Base-by-base conservation (phyloP, 2,329 filamentous ascomycete genomes). In the Alternaria consortialis region DNA sequence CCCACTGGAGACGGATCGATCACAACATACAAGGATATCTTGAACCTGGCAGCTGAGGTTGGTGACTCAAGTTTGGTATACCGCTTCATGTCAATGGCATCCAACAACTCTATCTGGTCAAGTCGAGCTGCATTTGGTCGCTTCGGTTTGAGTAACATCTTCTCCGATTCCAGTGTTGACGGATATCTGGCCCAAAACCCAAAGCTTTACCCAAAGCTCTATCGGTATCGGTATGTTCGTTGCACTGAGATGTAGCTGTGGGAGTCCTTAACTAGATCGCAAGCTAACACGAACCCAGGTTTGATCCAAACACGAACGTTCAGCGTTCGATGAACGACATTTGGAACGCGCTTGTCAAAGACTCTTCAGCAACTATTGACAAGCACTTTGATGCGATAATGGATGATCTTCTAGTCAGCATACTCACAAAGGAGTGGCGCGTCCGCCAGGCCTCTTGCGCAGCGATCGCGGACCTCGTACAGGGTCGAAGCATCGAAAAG, bases 11-110 rank as follows among this genome's bases (percentile, higher is more conserved):
- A 97, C 66, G 93, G 93, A 7, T 92, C 93, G 0, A 87, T 98
- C 56, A 97, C 93, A 0, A 98, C 94, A 0, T 99, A 99, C 82
- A 97, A 97, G 76, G 95, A 99, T 74, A 98, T 99, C 67, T 91
- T 99, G 78, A 95, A 86, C 68, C 84, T 99, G 48, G 95, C 95
- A n/a, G 92, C 94, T 43, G 95, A 99, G 80, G 94, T 97, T 34
- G 95, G 95, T 11, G 94, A 99, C 72, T 94, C 95, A 60, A 94
- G 91, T 69, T 84, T 99, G n/a, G 92, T 98, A 1, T 99, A 99
- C 82, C 93, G 94, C 63, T 98, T 99, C 81, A 99, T 99, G 95
- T 94, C 94, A 0, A 85, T 99, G 68, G 95, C 95, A 3, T 93
- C 93, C 2, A 97, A 97, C 73, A 96, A 97, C 48, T 93, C 94